Evolutionary conservation across 179 eudicot species (phyloP), one percentile per base, ranked within the genome.

Genomic region (Silene coronaria): DNA sequence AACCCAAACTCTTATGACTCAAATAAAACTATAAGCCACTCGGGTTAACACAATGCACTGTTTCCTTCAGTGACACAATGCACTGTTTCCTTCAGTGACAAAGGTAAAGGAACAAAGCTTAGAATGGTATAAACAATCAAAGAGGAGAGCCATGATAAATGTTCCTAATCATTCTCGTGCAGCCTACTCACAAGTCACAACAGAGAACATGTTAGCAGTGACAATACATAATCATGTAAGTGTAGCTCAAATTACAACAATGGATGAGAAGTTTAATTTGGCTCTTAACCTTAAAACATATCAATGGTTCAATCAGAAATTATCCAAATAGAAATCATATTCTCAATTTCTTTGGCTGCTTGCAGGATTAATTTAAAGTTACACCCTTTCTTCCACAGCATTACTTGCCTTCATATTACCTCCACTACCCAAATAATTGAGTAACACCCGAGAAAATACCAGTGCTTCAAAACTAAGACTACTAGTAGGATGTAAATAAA

Each of bases 341-440:
- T 57, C 22, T 58, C 21, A n/a, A 58, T 23, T 58, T 58, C 3
- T n/a, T 21, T 0, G 48, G 48, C 48, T 28, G 21, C 10, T 28
- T 16, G 21, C 38, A 28, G 42, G 21, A 63, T 13, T 27, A 62
- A 14, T 28, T 64, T 13, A 30, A 64, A 14, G 6, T 14, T 17
- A 30, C 38, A 28, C 68, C 38, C 23, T 11, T 36, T 36, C 1
- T 32, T 9, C 48, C 24, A 36, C 51, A 36, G 26, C 70, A 32
- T 67, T 67, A 67, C 16, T 67, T 67, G 46, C 14, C 23, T 34
- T 67, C 70, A 34, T n/a, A 36, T n/a, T 2, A 67, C 42, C 70
- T 32, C 13, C 70, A 34, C 21, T 19, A 27, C 11, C 70, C 34
- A 67, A 67, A 67, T 6, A n/a, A 5, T 34, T n/a, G 23, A 9